phyloP scores from a whole-genome alignment of 1,284 basidiomycete species.

The Amylostereum areolatum region DNA sequence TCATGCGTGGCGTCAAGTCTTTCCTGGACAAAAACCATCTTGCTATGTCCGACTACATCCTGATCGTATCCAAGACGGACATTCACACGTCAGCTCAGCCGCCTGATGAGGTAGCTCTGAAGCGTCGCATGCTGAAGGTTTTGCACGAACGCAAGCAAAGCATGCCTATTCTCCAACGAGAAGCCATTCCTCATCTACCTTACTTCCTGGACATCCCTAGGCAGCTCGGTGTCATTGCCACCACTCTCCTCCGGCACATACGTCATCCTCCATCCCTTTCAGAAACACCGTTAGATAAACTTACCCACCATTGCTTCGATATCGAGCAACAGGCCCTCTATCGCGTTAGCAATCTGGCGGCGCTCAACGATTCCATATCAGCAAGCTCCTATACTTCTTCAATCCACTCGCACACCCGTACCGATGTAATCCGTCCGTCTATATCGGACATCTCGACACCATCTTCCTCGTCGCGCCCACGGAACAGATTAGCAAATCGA shows the following conservation, averaged over 20 bases:
- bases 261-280: slow-evolving; percentile 15
- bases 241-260: slow-evolving; percentile 60
- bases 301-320: slow-evolving; percentile 32
- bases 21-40: slow-evolving; percentile 55
- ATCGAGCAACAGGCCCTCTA: slow-evolving; percentile 66
- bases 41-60: slow-evolving; percentile 72
- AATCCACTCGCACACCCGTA: too few species aligned
- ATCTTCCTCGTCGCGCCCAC: too few species aligned
- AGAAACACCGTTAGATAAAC: slow-evolving; percentile 30
- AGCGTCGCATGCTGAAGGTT: slow-evolving; percentile 46
- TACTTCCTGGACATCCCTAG: slow-evolving; percentile 65
- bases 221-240: slow-evolving; percentile 66
- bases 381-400: too few species aligned
- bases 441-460: too few species aligned
- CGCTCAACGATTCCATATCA: too few species aligned
- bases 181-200: slow-evolving; percentile 65
- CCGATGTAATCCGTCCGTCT: too few species aligned
- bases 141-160: slow-evolving; percentile 46
- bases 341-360: slow-evolving; percentile 53
- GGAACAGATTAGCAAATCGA: too few species aligned
- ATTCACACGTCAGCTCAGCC: slow-evolving; percentile 17
- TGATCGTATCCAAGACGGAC: slow-evolving; percentile 56
- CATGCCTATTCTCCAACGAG: slow-evolving; percentile 54
- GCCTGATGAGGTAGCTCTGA: slow-evolving; percentile 40
- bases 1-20: slow-evolving; percentile 64